Evolutionary conservation across 768 basidiomycete genomes (phyloP), one percentile per base, ranked within the genome.

Genomic region (Inosperma sp.): DNA sequence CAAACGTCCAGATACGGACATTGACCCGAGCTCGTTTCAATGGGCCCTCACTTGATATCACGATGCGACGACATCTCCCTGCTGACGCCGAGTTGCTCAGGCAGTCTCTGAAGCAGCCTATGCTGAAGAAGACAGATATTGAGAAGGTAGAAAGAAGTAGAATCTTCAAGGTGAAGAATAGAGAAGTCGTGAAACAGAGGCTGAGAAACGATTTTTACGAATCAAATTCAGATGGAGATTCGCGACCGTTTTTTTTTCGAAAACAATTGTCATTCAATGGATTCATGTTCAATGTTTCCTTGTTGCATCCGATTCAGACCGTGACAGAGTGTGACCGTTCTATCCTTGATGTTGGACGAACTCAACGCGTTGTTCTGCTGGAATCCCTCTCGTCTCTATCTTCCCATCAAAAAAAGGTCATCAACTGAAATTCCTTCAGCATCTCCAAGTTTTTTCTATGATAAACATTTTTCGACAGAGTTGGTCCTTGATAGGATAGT

Each of bases 111-210:
- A 87, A 74, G 65, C 76, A 84, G 52, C 88, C 90, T 13, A 96
- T 94, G 74, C 59, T 97, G 55, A 88, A 87, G 73, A 93, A 95
- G 75, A 78, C 77, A 52, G 89, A 93, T 30, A 70, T 95, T 40
- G 91, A 89, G 71, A 83, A 78, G 65, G 92, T 93, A 0, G 62
- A 92, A 8, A 92, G 90, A n/a, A 90, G 88, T 78, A n/a, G n/a
- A n/a, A n/a, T n/a, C n/a, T n/a, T n/a, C n/a, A 90, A 88, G 77
- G 81, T 77, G 69, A 94, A 93, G 81, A 99, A 99, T 64, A 64
- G 92, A 68, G 92, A 93, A 73, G 89, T 93, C 60, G 95, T 98
- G 73, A 91, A 90, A 68, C 97, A 96, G 73, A 94, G 91, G 7
- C 68, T 99, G 55, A 88, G 84, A 64, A 62, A 46, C 26, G 55